These are phyloP conservation scores for Talaromyces trachyspermus DNA, from an alignment of 495 filamentous ascomycete genomes.

Conservation along the genomic window DNA sequence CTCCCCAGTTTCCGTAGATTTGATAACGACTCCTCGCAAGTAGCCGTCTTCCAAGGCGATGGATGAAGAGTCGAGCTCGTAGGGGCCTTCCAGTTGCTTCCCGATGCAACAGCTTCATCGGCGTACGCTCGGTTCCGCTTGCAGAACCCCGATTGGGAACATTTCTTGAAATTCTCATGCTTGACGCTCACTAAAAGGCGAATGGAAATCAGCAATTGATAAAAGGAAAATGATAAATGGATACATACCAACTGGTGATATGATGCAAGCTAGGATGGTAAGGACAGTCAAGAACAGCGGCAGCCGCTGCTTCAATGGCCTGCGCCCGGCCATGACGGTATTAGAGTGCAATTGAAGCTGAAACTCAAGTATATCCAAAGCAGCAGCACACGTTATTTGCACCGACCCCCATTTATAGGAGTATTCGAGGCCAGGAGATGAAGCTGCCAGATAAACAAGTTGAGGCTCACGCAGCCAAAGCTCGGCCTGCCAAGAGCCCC, in stretches of 20 bases:
- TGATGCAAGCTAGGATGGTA: constrained; percentile 33
- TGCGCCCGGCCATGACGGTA: constrained; percentile 32
- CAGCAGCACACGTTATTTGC: not conserved
- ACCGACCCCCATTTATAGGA: constrained; percentile 7
- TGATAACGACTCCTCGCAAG: constrained; percentile 70
- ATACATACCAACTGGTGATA: constrained; percentile 43
- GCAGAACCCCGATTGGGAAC: constrained; percentile 91
- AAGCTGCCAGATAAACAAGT: constrained; percentile 9
- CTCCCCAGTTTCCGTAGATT: constrained; percentile 57
- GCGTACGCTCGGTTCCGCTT: constrained; percentile 87
- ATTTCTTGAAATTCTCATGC: constrained; percentile 93
- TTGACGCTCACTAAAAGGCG: constrained; percentile 65
- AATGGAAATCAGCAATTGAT: not conserved
- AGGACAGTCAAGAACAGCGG: constrained; percentile 44
- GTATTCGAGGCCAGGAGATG: constrained; percentile 4
- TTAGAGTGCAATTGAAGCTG: constrained; percentile 21
- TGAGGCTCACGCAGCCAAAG: not conserved
- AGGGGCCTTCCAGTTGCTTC: constrained; percentile 73
- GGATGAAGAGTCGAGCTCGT: constrained; percentile 63
- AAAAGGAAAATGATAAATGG: not conserved
- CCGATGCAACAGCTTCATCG: constrained; percentile 58
- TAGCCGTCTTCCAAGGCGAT: constrained; percentile 72
- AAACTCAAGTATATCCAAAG: constrained; percentile 24
- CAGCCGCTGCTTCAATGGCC: constrained; percentile 49
- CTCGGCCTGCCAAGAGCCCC: not conserved